Base-by-base conservation (phyloP, 2,329 filamentous ascomycete species). In the Fusarium sp. region DNA sequence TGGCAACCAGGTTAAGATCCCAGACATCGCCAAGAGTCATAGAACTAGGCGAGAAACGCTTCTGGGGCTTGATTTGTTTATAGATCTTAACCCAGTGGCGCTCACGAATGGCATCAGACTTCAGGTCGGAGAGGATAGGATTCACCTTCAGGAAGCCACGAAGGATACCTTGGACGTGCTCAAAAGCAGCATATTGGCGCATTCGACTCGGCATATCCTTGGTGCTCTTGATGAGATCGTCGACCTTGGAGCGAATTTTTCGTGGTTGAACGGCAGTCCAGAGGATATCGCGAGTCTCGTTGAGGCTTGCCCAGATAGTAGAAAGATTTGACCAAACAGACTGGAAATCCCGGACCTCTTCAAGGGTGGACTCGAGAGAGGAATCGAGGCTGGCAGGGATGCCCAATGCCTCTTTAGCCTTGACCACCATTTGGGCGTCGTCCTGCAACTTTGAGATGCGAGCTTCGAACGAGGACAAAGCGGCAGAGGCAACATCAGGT, bases 121-220 rank as follows among this genome's bases (percentile, higher is more conserved):
- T 97, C 79, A 99, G 86, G 69, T 99, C 96, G 6, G 90, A 88
- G 5, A 99, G 86, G 34, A 98, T 86, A 13, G 91, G 86, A 76
- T 98, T 99, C 73, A 97, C 94, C 79, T 97, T 98, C 68, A 98
- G 86, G 49, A 97, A 87, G 66, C 94, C 91, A 44, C 94, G 92
- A 40, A 99, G 88, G 31, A 97, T 92, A 68, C 89, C 94, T 78
- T 99, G 97, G 39, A 99, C 94, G 76, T 99, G 95, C 80, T 99
- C 97, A 77, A 99, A 99, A n/a, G 97, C 97, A 73, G 97, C 95
- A 79, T 99, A 99, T 77, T 99, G 97, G 64, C 97, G 91, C 95
- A 99, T 98, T 62, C 96, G 91, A 80, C 94, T 97, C 0, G 97
- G 96, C 96, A 99, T 98, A 67, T 98, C 95, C 82, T 97, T 98